Evolutionary conservation across 2,329 filamentous ascomycete species (phyloP), one percentile per base, ranked within the genome.

Genomic region (Arthrocladium fulminans): DNA sequence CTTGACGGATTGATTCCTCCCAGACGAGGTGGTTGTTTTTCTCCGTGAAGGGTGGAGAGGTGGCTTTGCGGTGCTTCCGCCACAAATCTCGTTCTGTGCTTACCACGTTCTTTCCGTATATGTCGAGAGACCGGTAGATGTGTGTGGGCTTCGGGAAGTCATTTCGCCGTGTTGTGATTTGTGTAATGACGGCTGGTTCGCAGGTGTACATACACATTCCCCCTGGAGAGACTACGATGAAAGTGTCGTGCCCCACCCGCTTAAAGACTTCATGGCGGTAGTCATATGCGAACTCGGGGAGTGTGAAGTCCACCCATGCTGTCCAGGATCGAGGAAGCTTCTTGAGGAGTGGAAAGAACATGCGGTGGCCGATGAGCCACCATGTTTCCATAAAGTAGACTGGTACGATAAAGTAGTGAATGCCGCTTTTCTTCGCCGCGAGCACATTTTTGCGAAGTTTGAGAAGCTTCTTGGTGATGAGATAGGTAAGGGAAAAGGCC

Each of bases 11-110:
- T 1, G 76, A 73, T 61, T 86, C 81, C 7, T 67, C 67, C 64
- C 81, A 86, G 1, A 85, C 80, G 22, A 85, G 63, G 12, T 74
- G 71, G 49, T 86, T 82, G 63, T 87, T 89, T 66, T 76, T 80
- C 67, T 90, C 86, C 49, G 83, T 86, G 64, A 90, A 89, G 3
- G 79, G 79, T 0, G 84, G 79, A 23, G 81, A 77, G 0, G 80
- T 83, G 37, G 81, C 75, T 65, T 84, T 87, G 52, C 85, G 77
- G 62, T 90, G 85, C 65, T 77, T 73, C 25, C 80, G 80, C 86
- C 84, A 90, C 23, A 75, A 65, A 1, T 70, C 61, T 1, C 84
- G 84, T 63, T 89, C 85, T 2, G 81, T 80, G 0, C 79, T 79
- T 19, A 89, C 66, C 1, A 89, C 74, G 60, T 86, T 90, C 48